phyloP scores from a whole-genome alignment of 768 basidiomycete species.

The Psilocybe azurescens region DNA sequence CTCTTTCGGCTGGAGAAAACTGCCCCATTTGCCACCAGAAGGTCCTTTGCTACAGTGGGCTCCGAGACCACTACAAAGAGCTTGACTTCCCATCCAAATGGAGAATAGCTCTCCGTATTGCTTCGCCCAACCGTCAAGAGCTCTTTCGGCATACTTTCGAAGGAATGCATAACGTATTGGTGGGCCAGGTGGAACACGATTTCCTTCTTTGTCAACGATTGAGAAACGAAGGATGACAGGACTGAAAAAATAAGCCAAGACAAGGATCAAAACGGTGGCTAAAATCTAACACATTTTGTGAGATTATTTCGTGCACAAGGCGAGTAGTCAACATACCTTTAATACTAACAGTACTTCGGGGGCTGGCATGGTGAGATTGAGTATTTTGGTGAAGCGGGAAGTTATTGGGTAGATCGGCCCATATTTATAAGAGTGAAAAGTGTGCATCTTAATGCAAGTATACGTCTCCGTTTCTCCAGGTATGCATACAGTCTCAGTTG shows the following conservation, averaged over 20 bases:
- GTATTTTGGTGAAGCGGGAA: no score
- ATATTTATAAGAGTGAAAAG: no score
- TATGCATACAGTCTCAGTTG: no score
- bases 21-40: constrained; percentile 40
- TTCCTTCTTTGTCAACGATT: constrained; percentile 23
- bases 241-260: constrained; percentile 1
- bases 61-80: constrained; percentile 42
- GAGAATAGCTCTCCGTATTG: constrained; percentile 39
- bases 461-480: no score
- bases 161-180: constrained; percentile 35
- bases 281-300: not conserved
- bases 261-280: not conserved
- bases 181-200: constrained; percentile 33
- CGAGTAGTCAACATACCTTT: not conserved
- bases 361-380: no score
- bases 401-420: no score
- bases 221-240: constrained; percentile 4
- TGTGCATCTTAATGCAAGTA: no score
- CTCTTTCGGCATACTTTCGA: constrained; percentile 38
- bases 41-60: constrained; percentile 36
- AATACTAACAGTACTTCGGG: not conserved
- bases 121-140: constrained; percentile 38
- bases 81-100: constrained; percentile 43
- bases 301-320: not conserved
- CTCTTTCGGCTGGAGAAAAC: constrained; percentile 38